These are phyloP conservation scores for Phialophora expanda DNA, from an alignment of 2,329 filamentous ascomycete species.

Conservation along the genomic window DNA sequence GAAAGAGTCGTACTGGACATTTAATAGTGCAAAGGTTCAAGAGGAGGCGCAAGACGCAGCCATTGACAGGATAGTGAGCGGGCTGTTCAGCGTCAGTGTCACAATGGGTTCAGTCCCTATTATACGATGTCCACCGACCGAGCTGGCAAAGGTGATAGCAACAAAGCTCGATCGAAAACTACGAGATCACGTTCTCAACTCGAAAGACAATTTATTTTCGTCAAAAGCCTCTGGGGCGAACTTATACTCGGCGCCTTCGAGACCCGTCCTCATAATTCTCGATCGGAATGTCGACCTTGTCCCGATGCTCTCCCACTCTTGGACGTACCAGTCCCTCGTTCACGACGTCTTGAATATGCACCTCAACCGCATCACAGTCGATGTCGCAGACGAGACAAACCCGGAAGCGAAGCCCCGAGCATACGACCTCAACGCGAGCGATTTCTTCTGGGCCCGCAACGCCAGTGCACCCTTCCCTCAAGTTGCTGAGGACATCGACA, in stretches of 20 bases:
- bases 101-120: conserved; percentile 98
- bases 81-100: conserved; percentile 96
- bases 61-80: conserved; percentile 90
- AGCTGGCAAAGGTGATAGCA: conserved; percentile 91
- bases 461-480: conserved; percentile 89
- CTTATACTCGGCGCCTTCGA: conserved; percentile 67
- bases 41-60: conserved; percentile 87
- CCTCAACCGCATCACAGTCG: conserved; percentile 92
- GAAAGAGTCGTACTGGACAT: conserved; percentile 88
- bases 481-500: conserved; percentile 94
- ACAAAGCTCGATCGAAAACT: conserved; percentile 94
- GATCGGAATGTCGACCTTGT: conserved; percentile 95
- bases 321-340: conserved; percentile 86
- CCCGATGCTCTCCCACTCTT: conserved; percentile 98
- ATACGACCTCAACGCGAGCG: conserved; percentile 86
- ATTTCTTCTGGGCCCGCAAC: conserved; percentile 97
- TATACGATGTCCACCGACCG: conserved; percentile 90
- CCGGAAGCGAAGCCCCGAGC: conserved; percentile 76
- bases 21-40: conserved; percentile 76
- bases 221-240: conserved; percentile 60
- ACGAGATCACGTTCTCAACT: conserved; percentile 94
- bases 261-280: conserved; percentile 89
- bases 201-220: conserved; percentile 96
- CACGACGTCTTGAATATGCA: conserved; percentile 78
- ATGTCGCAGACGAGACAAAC: conserved; percentile 76